These are phyloP conservation scores for Colletotrichum lupini DNA, from an alignment of 2,329 filamentous ascomycete genomes.

Conservation along the genomic window DNA sequence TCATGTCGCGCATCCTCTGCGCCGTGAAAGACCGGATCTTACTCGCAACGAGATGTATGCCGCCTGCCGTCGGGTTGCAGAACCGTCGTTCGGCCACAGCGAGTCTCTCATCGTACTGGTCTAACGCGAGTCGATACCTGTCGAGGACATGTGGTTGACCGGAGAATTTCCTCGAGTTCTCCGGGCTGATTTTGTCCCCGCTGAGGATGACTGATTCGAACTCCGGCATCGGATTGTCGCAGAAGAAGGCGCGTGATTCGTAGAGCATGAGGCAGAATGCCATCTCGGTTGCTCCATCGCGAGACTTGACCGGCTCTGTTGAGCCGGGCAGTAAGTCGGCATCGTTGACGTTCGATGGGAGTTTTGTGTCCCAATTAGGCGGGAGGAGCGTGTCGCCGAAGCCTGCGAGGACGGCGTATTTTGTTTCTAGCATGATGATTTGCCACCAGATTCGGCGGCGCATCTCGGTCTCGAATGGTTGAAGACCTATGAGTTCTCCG, in stretches of 20 bases:
- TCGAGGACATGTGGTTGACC: slow-evolving; percentile 46
- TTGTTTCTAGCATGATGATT: slow-evolving; percentile 27
- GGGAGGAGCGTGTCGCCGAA: slow-evolving; percentile 65
- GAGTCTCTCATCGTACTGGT: slow-evolving; percentile 55
- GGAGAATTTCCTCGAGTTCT: slow-evolving; percentile 61
- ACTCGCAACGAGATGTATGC: slow-evolving; percentile 61
- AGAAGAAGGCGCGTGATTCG: slow-evolving; percentile 61
- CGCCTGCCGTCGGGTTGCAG: slow-evolving; percentile 62
- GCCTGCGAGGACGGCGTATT: slow-evolving; percentile 35
- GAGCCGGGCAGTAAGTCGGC: slow-evolving; percentile 62
- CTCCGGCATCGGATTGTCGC: slow-evolving; percentile 52
- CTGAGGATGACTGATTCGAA: slow-evolving; percentile 54
- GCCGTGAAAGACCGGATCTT: slow-evolving; percentile 58
- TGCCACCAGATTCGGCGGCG: slow-evolving; percentile 21
- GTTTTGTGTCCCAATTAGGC: slow-evolving; percentile 56
- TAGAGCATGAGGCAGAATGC: slow-evolving; percentile 49
- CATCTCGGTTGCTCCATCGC: slow-evolving; percentile 56
- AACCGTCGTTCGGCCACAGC: slow-evolving; percentile 58
- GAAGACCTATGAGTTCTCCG: slow-evolving; percentile 58
- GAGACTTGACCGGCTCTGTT: slow-evolving; percentile 60
- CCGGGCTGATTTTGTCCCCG: slow-evolving; percentile 49
- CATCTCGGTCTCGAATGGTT: slow-evolving; percentile 18
- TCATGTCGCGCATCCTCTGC: slow-evolving; percentile 58
- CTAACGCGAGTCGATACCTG: slow-evolving; percentile 54
- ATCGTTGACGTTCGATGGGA: slow-evolving; percentile 69